Evolutionary conservation across 225 moss, liverwort and hornwort genomes (phyloP).

Genomic region (Neckera pumila): DNA sequence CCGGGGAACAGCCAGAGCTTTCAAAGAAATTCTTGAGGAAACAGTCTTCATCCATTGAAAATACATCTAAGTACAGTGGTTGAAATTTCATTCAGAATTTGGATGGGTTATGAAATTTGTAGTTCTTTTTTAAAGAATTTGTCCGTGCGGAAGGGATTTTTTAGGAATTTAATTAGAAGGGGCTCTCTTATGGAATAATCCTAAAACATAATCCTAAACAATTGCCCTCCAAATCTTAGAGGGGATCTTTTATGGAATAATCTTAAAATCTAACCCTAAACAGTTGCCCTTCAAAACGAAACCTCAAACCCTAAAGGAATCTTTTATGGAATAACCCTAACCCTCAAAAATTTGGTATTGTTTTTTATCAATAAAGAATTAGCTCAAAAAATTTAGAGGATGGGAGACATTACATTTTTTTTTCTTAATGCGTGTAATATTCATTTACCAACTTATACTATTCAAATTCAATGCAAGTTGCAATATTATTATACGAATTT

Average conservation of each 20-base stretch:
- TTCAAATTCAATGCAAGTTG: too few relatives aligned
- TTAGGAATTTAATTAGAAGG: fast-evolving
- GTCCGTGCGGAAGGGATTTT: fast-evolving
- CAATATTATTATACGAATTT: too few relatives aligned
- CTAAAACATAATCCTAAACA: not conserved
- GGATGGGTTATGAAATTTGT: not conserved
- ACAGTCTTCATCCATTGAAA: not conserved
- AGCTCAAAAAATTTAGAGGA: too few relatives aligned
- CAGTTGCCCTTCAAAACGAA: not conserved
- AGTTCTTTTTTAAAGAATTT: fast-evolving
- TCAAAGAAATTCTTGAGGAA: not conserved
- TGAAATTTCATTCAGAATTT: not conserved
- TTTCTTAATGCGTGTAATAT: too few relatives aligned
- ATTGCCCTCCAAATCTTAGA: fast-evolving
- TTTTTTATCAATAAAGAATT: too few relatives aligned
- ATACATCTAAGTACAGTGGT: too few relatives aligned
- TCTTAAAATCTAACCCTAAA: not conserved
- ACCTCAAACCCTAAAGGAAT: not conserved
- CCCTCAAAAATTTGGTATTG: too few relatives aligned
- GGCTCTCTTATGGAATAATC: too few relatives aligned
- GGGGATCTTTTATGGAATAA: too few relatives aligned
- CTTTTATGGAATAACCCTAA: too few relatives aligned
- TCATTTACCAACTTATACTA: too few relatives aligned
- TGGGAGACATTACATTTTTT: too few relatives aligned
- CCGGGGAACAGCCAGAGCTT: not conserved